Conservation (phyloP, 2,329 filamentous ascomycete species). For the Hypoxylon sp. region DNA sequence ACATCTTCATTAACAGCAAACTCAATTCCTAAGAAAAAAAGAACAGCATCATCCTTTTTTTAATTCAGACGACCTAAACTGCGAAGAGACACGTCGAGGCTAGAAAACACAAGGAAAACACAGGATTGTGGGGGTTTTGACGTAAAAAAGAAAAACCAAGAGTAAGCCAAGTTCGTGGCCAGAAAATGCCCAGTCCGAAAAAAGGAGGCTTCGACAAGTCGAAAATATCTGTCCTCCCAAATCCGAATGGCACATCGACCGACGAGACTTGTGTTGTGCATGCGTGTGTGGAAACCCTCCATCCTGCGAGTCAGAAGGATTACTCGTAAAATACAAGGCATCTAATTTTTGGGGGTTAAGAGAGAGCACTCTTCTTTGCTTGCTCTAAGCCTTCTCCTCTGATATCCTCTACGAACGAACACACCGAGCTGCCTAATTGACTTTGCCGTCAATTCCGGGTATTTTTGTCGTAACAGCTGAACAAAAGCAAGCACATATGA, state of each 20-base stretch:
- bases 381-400: constrained; percentile 19
- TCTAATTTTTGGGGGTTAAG: constrained; percentile 47
- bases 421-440: constrained; percentile 38
- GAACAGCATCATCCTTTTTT: constrained; percentile 44
- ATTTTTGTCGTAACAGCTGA: constrained; percentile 45
- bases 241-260: too few relatives aligned
- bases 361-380: constrained; percentile 32
- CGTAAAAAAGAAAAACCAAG: constrained; percentile 46
- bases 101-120: constrained; percentile 46
- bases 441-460: constrained; percentile 44
- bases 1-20: constrained; percentile 15
- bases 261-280: too few relatives aligned
- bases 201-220: too few relatives aligned
- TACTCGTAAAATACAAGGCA: constrained; percentile 49
- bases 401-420: constrained; percentile 42
- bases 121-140: constrained; percentile 40
- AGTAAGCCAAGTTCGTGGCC: constrained; percentile 43
- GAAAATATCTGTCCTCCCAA: constrained; percentile 18
- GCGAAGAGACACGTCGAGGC: constrained; percentile 42
- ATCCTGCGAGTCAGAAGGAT: constrained; percentile 35
- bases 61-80: constrained; percentile 42
- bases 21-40: constrained; percentile 34
- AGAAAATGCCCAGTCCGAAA: too few relatives aligned
- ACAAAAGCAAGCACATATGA: constrained; percentile 41
- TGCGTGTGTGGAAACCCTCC: too few relatives aligned